phyloP scores from a whole-genome alignment of 257 asterid species.

The Datura wrightii region DNA sequence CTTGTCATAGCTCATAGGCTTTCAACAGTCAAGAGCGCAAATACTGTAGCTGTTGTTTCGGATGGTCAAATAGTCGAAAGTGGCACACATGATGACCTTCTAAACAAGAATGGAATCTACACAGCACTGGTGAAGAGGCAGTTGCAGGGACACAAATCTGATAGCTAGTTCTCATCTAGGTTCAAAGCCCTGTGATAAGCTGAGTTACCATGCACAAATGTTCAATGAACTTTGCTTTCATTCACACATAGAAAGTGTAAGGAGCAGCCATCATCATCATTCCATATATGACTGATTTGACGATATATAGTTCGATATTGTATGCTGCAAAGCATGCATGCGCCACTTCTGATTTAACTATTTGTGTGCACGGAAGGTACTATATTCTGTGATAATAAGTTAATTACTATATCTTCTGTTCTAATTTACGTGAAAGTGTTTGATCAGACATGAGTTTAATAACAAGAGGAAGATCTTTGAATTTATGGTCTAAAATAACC shows the following conservation, averaged over 20 bases:
- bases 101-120: constrained; percentile 64
- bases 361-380: not conserved
- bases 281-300: not conserved
- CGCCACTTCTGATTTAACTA: not conserved
- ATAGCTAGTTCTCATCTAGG: not conserved
- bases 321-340: not conserved
- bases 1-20: constrained; percentile 90
- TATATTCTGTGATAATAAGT: too few species aligned
- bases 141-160: constrained; percentile 63
- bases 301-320: not conserved
- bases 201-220: not conserved
- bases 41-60: constrained; percentile 79
- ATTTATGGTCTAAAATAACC: too few species aligned
- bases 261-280: not conserved
- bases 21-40: constrained; percentile 84
- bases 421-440: too few species aligned
- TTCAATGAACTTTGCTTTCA: not conserved
- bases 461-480: too few species aligned
- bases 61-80: constrained; percentile 84
- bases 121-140: constrained; percentile 80
- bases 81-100: constrained; percentile 76
- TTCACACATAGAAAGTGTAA: constrained; percentile 15
- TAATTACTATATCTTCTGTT: not conserved
- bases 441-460: too few species aligned
- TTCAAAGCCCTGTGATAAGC: not conserved